Evolutionary conservation across 148 eudicot genomes (phyloP), one percentile per base, ranked within the genome.

Genomic region (Gaultheria prostrata): DNA sequence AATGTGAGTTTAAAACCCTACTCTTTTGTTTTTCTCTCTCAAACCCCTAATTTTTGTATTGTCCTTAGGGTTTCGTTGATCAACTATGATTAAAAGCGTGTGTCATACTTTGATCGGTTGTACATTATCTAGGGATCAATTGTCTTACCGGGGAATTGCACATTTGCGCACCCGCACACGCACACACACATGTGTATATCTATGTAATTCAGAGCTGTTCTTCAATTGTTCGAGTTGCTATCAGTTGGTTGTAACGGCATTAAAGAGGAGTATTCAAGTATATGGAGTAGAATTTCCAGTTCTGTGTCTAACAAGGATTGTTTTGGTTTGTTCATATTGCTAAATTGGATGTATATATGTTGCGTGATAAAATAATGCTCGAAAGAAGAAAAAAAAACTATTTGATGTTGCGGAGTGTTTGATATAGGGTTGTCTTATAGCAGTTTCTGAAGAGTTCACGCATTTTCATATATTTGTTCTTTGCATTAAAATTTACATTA

Each of bases 1-100:
- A 67, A 67, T 67, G 83, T 48, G 43, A 80, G 76, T 65, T 67
- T 33, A 30, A 26, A 24, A 2, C 56, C 45, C 12, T 46, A 21
- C 71, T 45, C 7, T 26, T 59, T 10, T 56, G 15, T 33, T 10
- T 32, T 15, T 21, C 57, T 65, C 53, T 63, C 35, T 48, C 39
- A 67, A 30, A 30, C 15, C 76, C 56, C 76, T 67, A 20, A 79
- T 67, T 33, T 24, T 53, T 21, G 8, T 61, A 12, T 45, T 49
- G 13, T 46, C 15, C 3, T 18, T 67, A 80, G 83, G 83, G 75
- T 35, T 80, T 80, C 51, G 45, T 30, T 48, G n/a, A n/a, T 61
- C 53, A 67, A 17, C 75, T 45, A 0, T 48, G 83, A 48, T 80
- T 48, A 48, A 77, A 56, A 1, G 35, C n/a, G 17, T 48, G 32